Conservation (phyloP, 2,329 filamentous ascomycete genomes). For the Fusarium irregulare region DNA sequence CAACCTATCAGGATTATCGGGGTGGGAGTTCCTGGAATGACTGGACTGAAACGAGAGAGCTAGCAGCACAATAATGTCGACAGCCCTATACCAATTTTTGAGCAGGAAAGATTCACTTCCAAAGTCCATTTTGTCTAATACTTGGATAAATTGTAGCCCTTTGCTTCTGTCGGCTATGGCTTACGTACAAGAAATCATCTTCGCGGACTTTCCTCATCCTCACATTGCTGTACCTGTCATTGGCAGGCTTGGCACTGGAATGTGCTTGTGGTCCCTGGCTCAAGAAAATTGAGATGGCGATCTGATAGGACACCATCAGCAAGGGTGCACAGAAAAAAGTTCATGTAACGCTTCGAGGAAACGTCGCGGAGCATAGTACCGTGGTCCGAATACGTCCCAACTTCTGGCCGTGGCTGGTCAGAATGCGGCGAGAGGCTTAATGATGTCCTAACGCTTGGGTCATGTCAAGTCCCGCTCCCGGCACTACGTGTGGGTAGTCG, state of each 20-base stretch:
- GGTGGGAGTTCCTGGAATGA: neutral
- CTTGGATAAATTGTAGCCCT: neutral
- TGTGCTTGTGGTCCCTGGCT: slow-evolving; percentile 22
- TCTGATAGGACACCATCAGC: slow-evolving; percentile 41
- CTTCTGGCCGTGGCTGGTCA: slow-evolving; percentile 29
- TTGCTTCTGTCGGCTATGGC: neutral
- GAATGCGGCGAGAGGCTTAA: slow-evolving; percentile 34
- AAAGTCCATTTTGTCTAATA: neutral
- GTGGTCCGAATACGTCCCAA: slow-evolving; percentile 38
- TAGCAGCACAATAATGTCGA: slow-evolving; percentile 4
- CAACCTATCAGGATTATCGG: slow-evolving; percentile 31
- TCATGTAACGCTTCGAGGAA: slow-evolving; percentile 22
- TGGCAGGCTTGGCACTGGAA: slow-evolving; percentile 29
- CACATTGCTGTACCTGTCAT: slow-evolving; percentile 21
- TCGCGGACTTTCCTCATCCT: slow-evolving; percentile 11
- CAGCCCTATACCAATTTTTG: neutral
- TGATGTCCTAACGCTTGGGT: slow-evolving; percentile 41
- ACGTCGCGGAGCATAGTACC: slow-evolving; percentile 21
- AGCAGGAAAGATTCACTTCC: neutral
- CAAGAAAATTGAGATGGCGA: slow-evolving; percentile 32
- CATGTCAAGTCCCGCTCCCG: slow-evolving; percentile 38
- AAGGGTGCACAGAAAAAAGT: slow-evolving; percentile 24
- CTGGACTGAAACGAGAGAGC: slow-evolving; percentile 2
- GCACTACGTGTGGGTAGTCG: slow-evolving; percentile 44
- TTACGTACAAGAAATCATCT: slow-evolving; percentile 1